Percentiles rank a stretch among this genome's conserved stretches.
These are phyloP conservation scores for Rhodamnia rubescens DNA, from an alignment of 345 rosid genomes.

Conservation along the genomic window DNA sequence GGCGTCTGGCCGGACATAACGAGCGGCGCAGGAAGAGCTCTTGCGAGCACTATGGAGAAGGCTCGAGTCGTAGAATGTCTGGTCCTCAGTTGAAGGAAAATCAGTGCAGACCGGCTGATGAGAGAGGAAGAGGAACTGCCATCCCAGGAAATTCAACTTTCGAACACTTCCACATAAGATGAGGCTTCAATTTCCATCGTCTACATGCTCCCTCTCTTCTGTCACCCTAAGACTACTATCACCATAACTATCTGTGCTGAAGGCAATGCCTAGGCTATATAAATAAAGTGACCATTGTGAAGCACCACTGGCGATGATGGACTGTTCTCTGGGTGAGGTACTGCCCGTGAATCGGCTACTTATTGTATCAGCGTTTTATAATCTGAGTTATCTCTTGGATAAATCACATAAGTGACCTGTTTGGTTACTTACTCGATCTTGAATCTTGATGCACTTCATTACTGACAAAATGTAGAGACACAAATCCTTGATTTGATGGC, in stretches of 20 bases:
- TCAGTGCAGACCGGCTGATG: constrained; percentile 27
- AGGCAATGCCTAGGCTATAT: neutral
- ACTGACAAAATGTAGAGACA: neutral
- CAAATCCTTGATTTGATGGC: neutral
- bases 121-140: constrained; percentile 16
- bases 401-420: neutral
- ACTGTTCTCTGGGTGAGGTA: neutral
- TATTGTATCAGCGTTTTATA: neutral
- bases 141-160: constrained; percentile 20
- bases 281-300: neutral
- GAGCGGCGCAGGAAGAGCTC: constrained; percentile 69
- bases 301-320: neutral
- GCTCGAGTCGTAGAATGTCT: constrained; percentile 32
- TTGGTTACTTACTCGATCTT: neutral
- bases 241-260: neutral
- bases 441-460: neutral
- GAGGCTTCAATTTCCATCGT: neutral
- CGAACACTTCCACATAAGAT: constrained; percentile 40
- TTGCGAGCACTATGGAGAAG: constrained; percentile 39
- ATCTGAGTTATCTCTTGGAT: neutral
- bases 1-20: constrained; percentile 75
- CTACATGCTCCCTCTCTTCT: constrained; percentile 80
- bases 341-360: neutral
- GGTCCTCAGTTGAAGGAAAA: constrained; percentile 15
- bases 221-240: constrained; percentile 18